Percentiles rank a stretch among this genome's conserved stretches.
Conservation (phyloP, 805 yeast genomes). For the Pichia californica region DNA sequence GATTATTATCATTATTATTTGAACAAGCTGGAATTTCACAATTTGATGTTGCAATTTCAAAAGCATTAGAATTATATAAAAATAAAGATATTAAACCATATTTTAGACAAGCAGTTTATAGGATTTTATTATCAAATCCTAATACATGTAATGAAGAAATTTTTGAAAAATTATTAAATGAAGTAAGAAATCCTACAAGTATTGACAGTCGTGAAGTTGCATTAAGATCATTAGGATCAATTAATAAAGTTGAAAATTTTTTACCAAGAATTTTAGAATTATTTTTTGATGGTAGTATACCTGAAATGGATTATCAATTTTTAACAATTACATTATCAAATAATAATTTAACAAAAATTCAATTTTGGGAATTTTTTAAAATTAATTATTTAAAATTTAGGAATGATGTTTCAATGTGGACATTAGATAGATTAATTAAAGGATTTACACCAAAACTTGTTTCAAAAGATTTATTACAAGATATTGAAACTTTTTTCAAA, state of each 20-base stretch:
- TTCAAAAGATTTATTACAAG: constrained; percentile 30
- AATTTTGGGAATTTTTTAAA: constrained; percentile 46
- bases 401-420: constrained; percentile 33
- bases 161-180: constrained; percentile 37
- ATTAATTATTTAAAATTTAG: constrained; percentile 40
- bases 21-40: constrained; percentile 34
- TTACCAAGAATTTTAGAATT: constrained; percentile 35
- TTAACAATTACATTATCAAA: constrained; percentile 40
- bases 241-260: constrained; percentile 29
- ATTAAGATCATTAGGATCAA: constrained; percentile 46
- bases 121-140: constrained; percentile 36
- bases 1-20: constrained; percentile 35
- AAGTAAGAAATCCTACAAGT: constrained; percentile 43
- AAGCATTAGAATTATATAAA: constrained; percentile 11
- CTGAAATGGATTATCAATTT: constrained; percentile 55
- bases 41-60: constrained; percentile 31
- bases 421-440: constrained; percentile 30
- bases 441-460: constrained; percentile 31
- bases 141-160: constrained; percentile 28
- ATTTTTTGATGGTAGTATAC: constrained; percentile 39
- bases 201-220: constrained; percentile 57
- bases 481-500: constrained; percentile 38
- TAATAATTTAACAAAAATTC: constrained; percentile 37
- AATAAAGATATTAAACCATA: constrained; percentile 30
- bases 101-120: constrained; percentile 37